Conservation (phyloP, 768 basidiomycete species). For the Rossbeevera mucosa region DNA sequence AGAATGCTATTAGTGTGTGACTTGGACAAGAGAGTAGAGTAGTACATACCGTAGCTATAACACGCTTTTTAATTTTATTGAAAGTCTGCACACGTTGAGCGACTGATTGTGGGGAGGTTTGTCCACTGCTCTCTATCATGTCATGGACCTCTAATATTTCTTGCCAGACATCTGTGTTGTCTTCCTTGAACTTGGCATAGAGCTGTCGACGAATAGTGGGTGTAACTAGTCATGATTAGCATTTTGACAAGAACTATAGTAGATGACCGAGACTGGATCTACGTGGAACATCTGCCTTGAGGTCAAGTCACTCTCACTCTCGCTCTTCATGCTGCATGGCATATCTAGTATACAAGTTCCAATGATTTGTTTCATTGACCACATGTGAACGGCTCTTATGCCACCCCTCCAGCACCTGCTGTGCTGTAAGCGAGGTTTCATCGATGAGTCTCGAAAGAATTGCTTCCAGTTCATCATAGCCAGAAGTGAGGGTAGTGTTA, state of each 20-base stretch:
- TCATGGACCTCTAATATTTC: constrained; percentile 3
- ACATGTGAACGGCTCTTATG: constrained; percentile 1
- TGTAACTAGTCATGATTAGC: background rate
- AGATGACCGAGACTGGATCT: background rate
- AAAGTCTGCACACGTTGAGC: background rate
- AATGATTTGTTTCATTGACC: background rate
- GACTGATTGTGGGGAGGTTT: background rate
- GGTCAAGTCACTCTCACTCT: background rate
- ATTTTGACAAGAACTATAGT: no score
- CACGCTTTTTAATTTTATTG: background rate
- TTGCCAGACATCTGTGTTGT: background rate
- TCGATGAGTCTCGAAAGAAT: background rate
- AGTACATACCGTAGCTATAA: constrained; percentile 1
- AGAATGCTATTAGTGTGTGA: no score
- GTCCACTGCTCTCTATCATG: background rate
- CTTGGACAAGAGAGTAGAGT: no score
- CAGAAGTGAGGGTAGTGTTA: background rate
- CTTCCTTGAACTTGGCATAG: constrained; percentile 1
- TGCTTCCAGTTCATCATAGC: background rate
- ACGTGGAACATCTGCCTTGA: background rate
- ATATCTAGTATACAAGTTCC: constrained; percentile 3
- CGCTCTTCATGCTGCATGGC: constrained; percentile 1
- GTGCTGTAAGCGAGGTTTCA: background rate
- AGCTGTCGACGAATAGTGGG: background rate
- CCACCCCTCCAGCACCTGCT: constrained; percentile 5